phyloP scores from a whole-genome alignment of 306 rosid genomes.

The Styphnolobium japonicum region DNA sequence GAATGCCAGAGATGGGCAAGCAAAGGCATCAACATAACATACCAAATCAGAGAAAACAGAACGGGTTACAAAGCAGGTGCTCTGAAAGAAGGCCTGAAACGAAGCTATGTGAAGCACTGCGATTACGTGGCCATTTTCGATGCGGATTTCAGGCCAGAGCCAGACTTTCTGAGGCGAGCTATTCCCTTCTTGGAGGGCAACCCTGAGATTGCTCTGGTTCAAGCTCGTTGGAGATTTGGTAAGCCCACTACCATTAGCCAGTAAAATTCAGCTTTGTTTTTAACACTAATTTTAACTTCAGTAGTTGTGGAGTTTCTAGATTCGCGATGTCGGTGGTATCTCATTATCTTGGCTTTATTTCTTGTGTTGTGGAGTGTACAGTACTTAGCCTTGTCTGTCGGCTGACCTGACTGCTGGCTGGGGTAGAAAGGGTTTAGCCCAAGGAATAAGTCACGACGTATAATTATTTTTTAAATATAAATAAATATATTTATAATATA shows the following conservation, averaged over 20 bases:
- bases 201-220: constrained; percentile 70
- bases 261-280: neutral
- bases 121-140: constrained; percentile 82
- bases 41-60: constrained; percentile 78
- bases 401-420: neutral
- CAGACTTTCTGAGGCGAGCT: constrained; percentile 66
- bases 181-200: constrained; percentile 76
- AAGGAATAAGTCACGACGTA: too few species aligned
- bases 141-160: constrained; percentile 85
- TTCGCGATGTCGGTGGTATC: constrained; percentile 50
- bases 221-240: constrained; percentile 98
- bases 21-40: constrained; percentile 70
- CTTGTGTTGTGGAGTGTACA: neutral
- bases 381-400: neutral
- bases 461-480: too few species aligned
- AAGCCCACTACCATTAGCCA: neutral
- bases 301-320: neutral
- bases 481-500: too few species aligned
- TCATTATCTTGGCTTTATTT: neutral
- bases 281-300: neutral
- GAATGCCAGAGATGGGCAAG: constrained; percentile 86
- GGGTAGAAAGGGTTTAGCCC: neutral
- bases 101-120: constrained; percentile 80
- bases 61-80: constrained; percentile 89
- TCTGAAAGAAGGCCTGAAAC: constrained; percentile 74